Evolutionary conservation across 768 basidiomycete species (phyloP), one percentile per base, ranked within the genome.

Genomic region (Leccinum longicurvipes): DNA sequence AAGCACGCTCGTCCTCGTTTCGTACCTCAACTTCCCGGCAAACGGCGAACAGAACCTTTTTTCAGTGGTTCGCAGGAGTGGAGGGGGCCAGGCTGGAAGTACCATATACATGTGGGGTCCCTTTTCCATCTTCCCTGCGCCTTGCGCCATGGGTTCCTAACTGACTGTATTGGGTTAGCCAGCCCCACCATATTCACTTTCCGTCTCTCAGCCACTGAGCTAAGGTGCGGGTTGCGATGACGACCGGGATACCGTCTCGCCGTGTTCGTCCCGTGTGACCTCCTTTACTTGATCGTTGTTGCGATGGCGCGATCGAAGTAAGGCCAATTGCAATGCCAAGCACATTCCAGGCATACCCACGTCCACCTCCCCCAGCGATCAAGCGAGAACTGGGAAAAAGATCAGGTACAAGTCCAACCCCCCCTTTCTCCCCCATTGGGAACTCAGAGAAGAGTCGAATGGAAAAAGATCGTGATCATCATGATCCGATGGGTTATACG

Each of bases 231-330:
- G 68, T 70, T 51, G 58, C 60, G 68, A 70, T 70, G 68, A 55
- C 67, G 68, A 63, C 69, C 67, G 53, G 69, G 71, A 47, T 50
- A 53, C 55, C 51, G 47, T 63, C 53, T 24, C 41, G n/a, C 50
- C 58, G 52, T 48, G 48, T 78, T 76, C 56, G 8, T 46, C n/a
- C 69, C 74, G 4, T 72, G 67, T 23, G 72, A 72, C 56, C 50
- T 44, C 25, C 48, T 21, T 49, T 41, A 42, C 23, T 10, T 25
- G 53, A 28, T 39, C 34, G 49, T 55, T n/a, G 48, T 47, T 32
- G 31, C 24, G 32, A 31, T 34, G 41, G 45, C 39, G 31, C 48
- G 19, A 41, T 50, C 36, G n/a, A 51, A 41, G 41, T 19, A n/a
- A 39, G 50, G 8, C 32, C 23, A 19, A n/a, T n/a, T n/a, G n/a